Conservation (phyloP, 2,329 filamentous ascomycete species). For the Fusarium metavorans region DNA sequence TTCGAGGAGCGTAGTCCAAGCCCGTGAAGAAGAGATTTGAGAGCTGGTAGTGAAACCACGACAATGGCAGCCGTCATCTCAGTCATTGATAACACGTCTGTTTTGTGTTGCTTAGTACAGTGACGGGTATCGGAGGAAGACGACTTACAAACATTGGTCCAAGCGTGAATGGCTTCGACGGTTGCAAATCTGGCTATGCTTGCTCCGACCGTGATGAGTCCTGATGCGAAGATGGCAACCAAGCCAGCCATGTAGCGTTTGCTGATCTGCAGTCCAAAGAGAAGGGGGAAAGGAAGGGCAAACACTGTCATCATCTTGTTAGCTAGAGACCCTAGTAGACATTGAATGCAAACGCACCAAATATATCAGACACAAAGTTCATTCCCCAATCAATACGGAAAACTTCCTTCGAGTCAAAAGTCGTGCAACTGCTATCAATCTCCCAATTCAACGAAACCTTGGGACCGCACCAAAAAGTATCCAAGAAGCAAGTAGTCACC, state of each 20-base stretch:
- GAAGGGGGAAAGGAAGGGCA: constrained; percentile 29
- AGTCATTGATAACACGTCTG: constrained; percentile 36
- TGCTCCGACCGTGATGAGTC: constrained; percentile 34
- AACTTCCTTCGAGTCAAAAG: constrained; percentile 41
- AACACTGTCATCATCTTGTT: constrained; percentile 17
- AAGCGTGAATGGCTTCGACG: constrained; percentile 36
- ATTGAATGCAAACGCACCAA: constrained; percentile 8
- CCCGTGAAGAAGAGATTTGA: constrained; percentile 35
- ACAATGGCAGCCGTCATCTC: constrained; percentile 36
- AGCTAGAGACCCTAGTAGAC: not conserved
- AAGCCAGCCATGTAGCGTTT: constrained; percentile 32
- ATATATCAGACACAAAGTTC: constrained; percentile 40
- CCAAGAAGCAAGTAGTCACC: constrained; percentile 41
- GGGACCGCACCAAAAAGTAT: constrained; percentile 48
- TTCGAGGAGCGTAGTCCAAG: constrained; percentile 30
- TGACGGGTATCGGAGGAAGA: not conserved
- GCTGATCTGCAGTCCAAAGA: constrained; percentile 28
- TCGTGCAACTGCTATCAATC: constrained; percentile 38
- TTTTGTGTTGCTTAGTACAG: not conserved
- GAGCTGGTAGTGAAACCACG: constrained; percentile 34
- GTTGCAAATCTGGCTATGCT: constrained; percentile 35
- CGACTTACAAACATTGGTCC: constrained; percentile 41
- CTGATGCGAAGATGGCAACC: constrained; percentile 31
- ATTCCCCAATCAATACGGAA: constrained; percentile 47
- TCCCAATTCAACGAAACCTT: constrained; percentile 46